Percentiles rank a stretch among this genome's conserved stretches.
Evolutionary conservation across 495 filamentous ascomycete genomes (phyloP).

Genomic region (Aspergillus egyptiacus): DNA sequence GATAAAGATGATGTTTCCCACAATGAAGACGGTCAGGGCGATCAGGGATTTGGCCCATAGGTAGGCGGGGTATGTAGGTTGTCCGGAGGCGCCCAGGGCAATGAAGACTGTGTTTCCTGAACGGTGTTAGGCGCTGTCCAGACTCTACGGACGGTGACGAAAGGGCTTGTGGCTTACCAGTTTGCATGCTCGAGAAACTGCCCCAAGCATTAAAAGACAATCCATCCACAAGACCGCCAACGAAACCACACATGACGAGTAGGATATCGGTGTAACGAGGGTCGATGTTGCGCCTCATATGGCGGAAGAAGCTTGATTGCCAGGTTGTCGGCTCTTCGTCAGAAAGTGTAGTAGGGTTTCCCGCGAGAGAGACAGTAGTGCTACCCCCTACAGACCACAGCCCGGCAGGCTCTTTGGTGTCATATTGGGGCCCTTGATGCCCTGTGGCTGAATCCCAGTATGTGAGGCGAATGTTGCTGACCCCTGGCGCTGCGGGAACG

Average conservation of each 20-base stretch:
- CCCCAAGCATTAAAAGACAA: conserved; percentile 46
- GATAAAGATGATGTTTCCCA: conserved; percentile 34
- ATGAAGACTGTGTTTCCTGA: conserved; percentile 39
- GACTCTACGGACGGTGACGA: not conserved
- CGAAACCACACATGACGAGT: conserved; percentile 35
- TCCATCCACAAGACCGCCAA: conserved; percentile 35
- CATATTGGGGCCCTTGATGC: conserved; percentile 7
- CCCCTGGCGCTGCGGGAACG: not conserved
- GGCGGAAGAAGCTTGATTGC: conserved; percentile 13
- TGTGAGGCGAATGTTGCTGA: conserved; percentile 13
- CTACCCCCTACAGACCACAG: conserved; percentile 24
- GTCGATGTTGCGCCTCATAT: conserved; percentile 22
- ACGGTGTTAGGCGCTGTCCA: not conserved
- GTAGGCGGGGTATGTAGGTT: conserved; percentile 33
- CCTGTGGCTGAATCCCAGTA: conserved; percentile 13
- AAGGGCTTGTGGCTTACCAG: conserved; percentile 29
- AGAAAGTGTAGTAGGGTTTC: conserved; percentile 9
- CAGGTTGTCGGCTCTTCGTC: conserved; percentile 14
- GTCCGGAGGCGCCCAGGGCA: conserved; percentile 32
- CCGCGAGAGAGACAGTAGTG: conserved; percentile 23
- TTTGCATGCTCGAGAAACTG: conserved; percentile 55
- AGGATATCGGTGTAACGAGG: conserved; percentile 26
- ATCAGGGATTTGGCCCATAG: conserved; percentile 41
- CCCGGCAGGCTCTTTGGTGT: conserved; percentile 18
- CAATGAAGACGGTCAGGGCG: conserved; percentile 28